Conservation (phyloP, 306 rosid species). For the Cicer yamashitae region DNA sequence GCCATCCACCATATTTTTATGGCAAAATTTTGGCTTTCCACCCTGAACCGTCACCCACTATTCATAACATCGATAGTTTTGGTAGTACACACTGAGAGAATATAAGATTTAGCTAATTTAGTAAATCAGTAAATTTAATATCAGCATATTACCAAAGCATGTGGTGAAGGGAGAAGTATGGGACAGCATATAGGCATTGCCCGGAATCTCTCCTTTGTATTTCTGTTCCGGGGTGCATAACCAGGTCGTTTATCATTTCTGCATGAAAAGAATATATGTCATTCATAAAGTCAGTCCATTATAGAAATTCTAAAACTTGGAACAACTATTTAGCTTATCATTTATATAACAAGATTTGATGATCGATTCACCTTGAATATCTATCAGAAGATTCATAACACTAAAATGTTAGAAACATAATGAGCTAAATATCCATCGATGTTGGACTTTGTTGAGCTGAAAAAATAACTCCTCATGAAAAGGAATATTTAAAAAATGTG, state of each 20-base stretch:
- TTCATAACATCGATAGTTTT: background rate
- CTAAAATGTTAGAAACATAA: slow-evolving; percentile 22
- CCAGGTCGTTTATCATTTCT: slow-evolving; percentile 69
- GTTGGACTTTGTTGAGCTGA: slow-evolving; percentile 21
- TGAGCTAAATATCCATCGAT: slow-evolving; percentile 33
- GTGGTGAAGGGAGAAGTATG: slow-evolving; percentile 88
- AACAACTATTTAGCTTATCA: slow-evolving; percentile 30
- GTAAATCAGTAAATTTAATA: slow-evolving; percentile 40
- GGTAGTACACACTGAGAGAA: slow-evolving; percentile 29
- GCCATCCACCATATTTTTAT: background rate
- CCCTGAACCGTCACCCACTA: background rate
- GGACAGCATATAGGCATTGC: slow-evolving; percentile 97
- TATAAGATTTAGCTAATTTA: slow-evolving; percentile 26
- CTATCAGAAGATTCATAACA: slow-evolving; percentile 15
- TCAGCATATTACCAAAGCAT: slow-evolving; percentile 78
- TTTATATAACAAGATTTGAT: slow-evolving; percentile 32
- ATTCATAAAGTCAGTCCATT: slow-evolving; percentile 42
- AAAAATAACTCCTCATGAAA: slow-evolving; percentile 1
- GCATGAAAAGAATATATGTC: slow-evolving; percentile 50
- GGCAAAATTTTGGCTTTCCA: background rate
- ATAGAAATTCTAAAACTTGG: slow-evolving; percentile 23
- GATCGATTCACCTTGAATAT: slow-evolving; percentile 27
- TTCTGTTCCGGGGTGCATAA: slow-evolving; percentile 55
- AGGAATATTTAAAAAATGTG: slow-evolving; percentile 24
- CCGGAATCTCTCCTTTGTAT: slow-evolving; percentile 79